phyloP scores from a whole-genome alignment of 352 stramenopile genomes.

The Phytophthora tubulina region DNA sequence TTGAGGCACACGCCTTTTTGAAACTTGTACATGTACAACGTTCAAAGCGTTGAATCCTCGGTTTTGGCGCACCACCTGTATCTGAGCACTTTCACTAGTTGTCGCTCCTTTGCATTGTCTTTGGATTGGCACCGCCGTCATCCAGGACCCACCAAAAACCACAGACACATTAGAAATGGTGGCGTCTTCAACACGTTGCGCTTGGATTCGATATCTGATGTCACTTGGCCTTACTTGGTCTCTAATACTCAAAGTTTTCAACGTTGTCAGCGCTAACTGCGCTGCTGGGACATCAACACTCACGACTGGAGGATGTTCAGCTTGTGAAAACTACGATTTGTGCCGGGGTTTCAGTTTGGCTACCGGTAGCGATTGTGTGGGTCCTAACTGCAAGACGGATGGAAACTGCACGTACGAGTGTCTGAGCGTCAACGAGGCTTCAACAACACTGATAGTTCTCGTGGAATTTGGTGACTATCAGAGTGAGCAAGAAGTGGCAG shows the following conservation, averaged over 20 bases:
- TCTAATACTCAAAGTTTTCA: background rate
- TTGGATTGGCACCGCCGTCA: constrained; percentile 7
- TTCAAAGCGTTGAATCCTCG: constrained; percentile 1
- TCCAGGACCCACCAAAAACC: background rate
- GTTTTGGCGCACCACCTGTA: constrained; percentile 19
- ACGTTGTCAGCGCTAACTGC: constrained; percentile 8
- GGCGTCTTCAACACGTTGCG: background rate
- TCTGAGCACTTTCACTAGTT: constrained; percentile 16
- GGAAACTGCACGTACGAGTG: constrained; percentile 34
- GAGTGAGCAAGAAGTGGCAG: constrained; percentile 9
- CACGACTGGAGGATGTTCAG: constrained; percentile 29
- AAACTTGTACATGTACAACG: background rate
- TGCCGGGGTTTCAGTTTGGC: constrained; percentile 20
- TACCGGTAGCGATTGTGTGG: constrained; percentile 13
- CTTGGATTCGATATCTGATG: constrained; percentile 8
- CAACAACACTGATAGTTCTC: constrained; percentile 20
- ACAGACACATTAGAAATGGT: constrained; percentile 19
- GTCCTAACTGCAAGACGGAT: constrained; percentile 23
- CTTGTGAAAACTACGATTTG: constrained; percentile 18
- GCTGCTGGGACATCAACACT: constrained; percentile 24
- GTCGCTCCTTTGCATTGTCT: constrained; percentile 18
- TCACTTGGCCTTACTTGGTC: background rate
- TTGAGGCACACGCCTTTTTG: background rate
- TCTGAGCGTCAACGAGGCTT: constrained; percentile 17
- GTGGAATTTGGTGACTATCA: constrained; percentile 33